Evolutionary conservation across 352 stramenopile species (phyloP), one percentile per base, ranked within the genome.

Genomic region (Globisporangium recalcitrans): DNA sequence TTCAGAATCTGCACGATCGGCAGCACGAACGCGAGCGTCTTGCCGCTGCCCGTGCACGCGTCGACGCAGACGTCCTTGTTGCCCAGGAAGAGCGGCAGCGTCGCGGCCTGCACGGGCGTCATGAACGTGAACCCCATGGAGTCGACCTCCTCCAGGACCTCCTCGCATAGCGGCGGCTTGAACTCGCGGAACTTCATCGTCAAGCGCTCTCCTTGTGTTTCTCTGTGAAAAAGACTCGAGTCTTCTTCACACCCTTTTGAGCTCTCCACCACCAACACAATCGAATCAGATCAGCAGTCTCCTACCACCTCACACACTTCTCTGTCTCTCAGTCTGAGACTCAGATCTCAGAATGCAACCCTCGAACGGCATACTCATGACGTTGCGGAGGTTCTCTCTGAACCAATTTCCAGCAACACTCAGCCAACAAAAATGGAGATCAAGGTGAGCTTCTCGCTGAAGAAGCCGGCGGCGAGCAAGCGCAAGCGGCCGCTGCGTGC

Each of bases 31-130:
- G 96, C 85, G 27, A 98, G 72, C 36, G 96, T 98, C 78, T 98
- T 98, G 58, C 95, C 95, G 14, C 82, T 97, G 36, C 95, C 95
- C 26, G 96, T 98, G 63, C 86, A 95, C n/a, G 95, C 95, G 67
- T 98, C 88, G 26, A 98, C 93, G 44, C 85, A 96, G 32, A 98
- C 91, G 64, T 97, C 92, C 63, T 98, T 98, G 76, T 98, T 93
- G 27, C 77, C 85, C 29, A 98, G 67, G 58, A 98, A 98, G 9
- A 97, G 84, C 62, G 95, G 95, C 38, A 98, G 80, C 47, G 85
- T 92, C 3, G 93, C 87, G 2, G 85, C 78, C 73, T 98, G 93
- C 34, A 98, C 93, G 36, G 93, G 93, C 46, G 93, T 98, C 80
- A 96, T 95, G 65, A 91, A 67, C 47, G 78, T 77, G 73, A 97